Evolutionary conservation across 2,329 filamentous ascomycete species (phyloP).

Genomic region (Diaporthe ilicicola): DNA sequence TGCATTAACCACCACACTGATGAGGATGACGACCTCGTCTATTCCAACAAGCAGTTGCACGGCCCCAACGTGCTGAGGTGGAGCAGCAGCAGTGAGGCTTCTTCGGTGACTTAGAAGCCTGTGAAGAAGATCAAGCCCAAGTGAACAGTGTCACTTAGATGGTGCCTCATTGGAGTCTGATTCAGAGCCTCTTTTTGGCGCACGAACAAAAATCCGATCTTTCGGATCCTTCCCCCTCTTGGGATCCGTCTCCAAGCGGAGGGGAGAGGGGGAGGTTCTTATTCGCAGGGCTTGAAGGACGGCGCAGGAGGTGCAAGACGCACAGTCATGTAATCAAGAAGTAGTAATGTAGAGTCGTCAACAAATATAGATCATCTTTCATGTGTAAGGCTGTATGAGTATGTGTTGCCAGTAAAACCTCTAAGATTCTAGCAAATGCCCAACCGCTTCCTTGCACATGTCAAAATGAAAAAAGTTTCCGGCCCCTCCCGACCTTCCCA

Average conservation of each 20-base stretch:
- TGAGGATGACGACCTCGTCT: neutral
- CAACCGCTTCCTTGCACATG: neutral
- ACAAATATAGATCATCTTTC: neutral
- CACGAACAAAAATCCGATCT: no score
- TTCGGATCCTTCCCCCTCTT: no score
- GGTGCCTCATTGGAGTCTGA: no score
- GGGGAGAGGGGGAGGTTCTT: no score
- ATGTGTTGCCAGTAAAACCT: conserved; percentile 11
- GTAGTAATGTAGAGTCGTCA: neutral
- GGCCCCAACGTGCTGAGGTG: neutral
- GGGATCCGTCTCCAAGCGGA: no score
- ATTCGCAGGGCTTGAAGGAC: no score
- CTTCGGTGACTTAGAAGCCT: neutral
- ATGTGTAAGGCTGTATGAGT: neutral
- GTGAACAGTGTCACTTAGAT: neutral
- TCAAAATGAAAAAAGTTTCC: neutral
- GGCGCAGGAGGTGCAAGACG: neutral
- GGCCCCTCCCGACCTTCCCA: neutral
- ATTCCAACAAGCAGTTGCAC: neutral
- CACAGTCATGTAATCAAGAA: neutral
- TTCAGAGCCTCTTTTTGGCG: no score
- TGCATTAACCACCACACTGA: neutral
- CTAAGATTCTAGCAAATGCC: conserved; percentile 14
- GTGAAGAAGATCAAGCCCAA: neutral
- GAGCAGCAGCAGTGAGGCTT: conserved; percentile 17